These are phyloP conservation scores for Phyllosticta citriasiana DNA, from an alignment of 2,329 filamentous ascomycete species.

Conservation along the genomic window DNA sequence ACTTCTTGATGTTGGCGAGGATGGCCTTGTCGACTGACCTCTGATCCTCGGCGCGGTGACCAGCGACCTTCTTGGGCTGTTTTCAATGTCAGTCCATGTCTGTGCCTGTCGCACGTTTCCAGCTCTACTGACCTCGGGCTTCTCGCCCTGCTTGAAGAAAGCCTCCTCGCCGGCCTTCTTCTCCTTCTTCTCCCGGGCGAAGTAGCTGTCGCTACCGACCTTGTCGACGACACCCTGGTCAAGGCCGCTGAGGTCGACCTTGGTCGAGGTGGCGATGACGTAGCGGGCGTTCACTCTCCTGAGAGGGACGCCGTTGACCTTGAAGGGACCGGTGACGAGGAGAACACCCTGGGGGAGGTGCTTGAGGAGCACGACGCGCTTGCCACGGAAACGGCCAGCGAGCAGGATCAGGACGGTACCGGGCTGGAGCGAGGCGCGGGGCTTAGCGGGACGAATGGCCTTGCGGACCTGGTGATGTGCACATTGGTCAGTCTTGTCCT, in stretches of 20 bases:
- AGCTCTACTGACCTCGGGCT: constrained; percentile 67
- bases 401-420: constrained; percentile 98
- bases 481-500: constrained; percentile 7
- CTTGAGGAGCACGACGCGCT: constrained; percentile 99
- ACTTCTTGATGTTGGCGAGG: constrained; percentile 92
- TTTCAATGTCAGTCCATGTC: constrained; percentile 14
- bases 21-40: constrained; percentile 97
- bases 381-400: constrained; percentile 98
- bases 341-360: constrained; percentile 94
- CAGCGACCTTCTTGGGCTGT: constrained; percentile 93
- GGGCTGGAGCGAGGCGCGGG: constrained; percentile 81
- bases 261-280: constrained; percentile 82
- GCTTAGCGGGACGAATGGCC: constrained; percentile 75
- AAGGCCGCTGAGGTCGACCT: constrained; percentile 74
- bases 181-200: constrained; percentile 86
- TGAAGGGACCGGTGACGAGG: constrained; percentile 98
- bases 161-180: constrained; percentile 96
- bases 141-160: constrained; percentile 99
- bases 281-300: constrained; percentile 87
- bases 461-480: constrained; percentile 69
- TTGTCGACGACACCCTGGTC: constrained; percentile 66
- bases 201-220: constrained; percentile 77
- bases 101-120: neutral
- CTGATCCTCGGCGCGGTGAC: constrained; percentile 90
- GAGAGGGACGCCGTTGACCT: constrained; percentile 98